Evolutionary conservation across 345 rosid genomes (phyloP).

Genomic region (Arabis alpina): DNA sequence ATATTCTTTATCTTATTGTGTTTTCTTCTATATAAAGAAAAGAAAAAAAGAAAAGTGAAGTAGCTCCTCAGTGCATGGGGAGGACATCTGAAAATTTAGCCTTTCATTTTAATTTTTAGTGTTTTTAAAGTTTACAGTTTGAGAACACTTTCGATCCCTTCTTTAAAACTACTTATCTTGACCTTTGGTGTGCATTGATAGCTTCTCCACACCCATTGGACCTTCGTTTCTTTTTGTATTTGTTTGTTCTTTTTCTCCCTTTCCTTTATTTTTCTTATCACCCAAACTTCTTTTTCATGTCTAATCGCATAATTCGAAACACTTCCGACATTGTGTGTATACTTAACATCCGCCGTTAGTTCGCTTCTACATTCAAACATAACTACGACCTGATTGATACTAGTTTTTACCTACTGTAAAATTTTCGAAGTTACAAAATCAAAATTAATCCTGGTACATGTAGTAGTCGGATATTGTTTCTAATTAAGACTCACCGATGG

Average conservation of each 20-base stretch:
- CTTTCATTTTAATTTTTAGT: conserved; percentile 6
- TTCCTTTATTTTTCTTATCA: conserved; percentile 30
- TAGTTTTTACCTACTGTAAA: background rate
- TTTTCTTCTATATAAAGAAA: background rate
- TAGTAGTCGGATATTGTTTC: no score
- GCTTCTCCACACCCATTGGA: conserved; percentile 45
- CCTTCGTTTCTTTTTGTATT: conserved; percentile 29
- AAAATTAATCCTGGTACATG: no score
- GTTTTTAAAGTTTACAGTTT: conserved; percentile 19
- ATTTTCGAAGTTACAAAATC: background rate
- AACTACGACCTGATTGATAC: background rate
- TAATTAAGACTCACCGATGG: no score
- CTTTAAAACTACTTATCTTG: conserved; percentile 41
- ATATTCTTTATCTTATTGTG: conserved; percentile 44
- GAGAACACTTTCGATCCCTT: conserved; percentile 32
- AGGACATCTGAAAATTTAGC: conserved; percentile 36
- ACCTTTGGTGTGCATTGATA: conserved; percentile 43
- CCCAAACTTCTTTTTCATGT: conserved; percentile 34
- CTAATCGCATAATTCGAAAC: conserved; percentile 42
- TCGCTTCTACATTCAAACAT: conserved; percentile 23
- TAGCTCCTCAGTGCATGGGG: conserved; percentile 59
- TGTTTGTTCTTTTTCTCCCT: conserved; percentile 23
- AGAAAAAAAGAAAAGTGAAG: conserved; percentile 35
- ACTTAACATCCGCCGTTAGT: conserved; percentile 37
- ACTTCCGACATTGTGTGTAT: conserved; percentile 24